Conservation (phyloP, 345 rosid genomes). For the Garcia nutans region DNA sequence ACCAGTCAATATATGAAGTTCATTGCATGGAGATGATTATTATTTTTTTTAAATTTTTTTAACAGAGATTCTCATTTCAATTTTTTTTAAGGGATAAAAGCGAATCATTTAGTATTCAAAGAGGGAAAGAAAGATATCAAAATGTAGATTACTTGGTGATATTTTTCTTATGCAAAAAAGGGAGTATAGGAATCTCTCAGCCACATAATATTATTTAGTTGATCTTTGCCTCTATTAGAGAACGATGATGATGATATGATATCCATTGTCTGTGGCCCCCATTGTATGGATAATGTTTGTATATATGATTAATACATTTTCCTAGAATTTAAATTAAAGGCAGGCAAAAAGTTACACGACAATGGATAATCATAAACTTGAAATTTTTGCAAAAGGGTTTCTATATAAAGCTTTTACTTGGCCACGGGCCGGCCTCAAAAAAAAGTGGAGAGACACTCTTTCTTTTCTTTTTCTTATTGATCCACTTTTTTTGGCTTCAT, state of each 20-base stretch:
- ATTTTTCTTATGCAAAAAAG: background rate
- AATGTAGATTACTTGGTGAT: background rate
- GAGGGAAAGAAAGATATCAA: background rate
- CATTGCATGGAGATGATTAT: background rate
- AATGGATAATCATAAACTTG: constrained; percentile 12
- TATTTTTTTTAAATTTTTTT: background rate
- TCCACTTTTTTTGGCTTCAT: constrained; percentile 15
- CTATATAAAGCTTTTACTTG: background rate
- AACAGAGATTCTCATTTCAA: background rate
- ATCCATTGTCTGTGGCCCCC: constrained; percentile 3
- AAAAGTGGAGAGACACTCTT: background rate
- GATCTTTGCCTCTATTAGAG: constrained; percentile 7
- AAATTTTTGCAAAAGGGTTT: background rate
- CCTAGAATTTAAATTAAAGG: background rate
- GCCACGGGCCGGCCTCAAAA: background rate
- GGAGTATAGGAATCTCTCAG: background rate
- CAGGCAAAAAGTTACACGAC: background rate
- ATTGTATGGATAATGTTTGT: background rate
- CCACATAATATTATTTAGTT: background rate
- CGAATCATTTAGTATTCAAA: background rate
- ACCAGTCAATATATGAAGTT: background rate
- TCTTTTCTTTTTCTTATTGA: background rate
- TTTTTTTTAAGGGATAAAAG: background rate
- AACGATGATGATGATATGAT: background rate
- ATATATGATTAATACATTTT: background rate